These are phyloP conservation scores for Pseudocercospora crystallina DNA, from an alignment of 2,329 filamentous ascomycete species.

Conservation along the genomic window DNA sequence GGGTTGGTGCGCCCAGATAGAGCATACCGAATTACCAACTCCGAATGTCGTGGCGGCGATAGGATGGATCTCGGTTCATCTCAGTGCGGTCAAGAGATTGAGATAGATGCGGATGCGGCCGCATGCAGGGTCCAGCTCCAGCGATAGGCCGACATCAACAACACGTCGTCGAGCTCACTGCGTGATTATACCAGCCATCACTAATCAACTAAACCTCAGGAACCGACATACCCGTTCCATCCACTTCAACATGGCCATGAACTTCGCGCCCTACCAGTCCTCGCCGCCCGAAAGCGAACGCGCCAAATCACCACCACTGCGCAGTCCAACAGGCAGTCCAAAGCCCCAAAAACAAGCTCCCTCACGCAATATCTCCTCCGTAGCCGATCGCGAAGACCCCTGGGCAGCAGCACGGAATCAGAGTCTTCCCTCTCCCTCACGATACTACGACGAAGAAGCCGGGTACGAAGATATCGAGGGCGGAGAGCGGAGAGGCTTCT, in stretches of 20 bases:
- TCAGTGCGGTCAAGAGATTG: no score
- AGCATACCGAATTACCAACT: no score
- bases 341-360: constrained; percentile 33
- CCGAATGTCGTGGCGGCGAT: no score
- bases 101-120: no score
- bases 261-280: constrained; percentile 97
- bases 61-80: no score
- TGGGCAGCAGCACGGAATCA: constrained; percentile 42
- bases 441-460: constrained; percentile 27
- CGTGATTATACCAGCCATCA: no score
- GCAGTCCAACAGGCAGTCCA: constrained; percentile 55
- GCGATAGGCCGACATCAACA: no score
- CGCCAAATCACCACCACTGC: constrained; percentile 72
- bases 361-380: constrained; percentile 30
- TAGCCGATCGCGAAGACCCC: constrained; percentile 37
- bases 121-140: no score
- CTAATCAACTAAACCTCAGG: no score
- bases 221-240: no score
- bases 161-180: no score
- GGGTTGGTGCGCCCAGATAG: no score
- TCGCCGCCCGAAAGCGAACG: constrained; percentile 81
- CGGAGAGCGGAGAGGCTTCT: constrained; percentile 19
- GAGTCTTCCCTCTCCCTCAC: constrained; percentile 40
- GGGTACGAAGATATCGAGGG: constrained; percentile 32
- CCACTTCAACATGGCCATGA: constrained; percentile 56